Percentiles rank a stretch among this genome's conserved stretches.
Evolutionary conservation across 2,329 filamentous ascomycete genomes (phyloP).

Genomic region (Dothideomycetes sp.): DNA sequence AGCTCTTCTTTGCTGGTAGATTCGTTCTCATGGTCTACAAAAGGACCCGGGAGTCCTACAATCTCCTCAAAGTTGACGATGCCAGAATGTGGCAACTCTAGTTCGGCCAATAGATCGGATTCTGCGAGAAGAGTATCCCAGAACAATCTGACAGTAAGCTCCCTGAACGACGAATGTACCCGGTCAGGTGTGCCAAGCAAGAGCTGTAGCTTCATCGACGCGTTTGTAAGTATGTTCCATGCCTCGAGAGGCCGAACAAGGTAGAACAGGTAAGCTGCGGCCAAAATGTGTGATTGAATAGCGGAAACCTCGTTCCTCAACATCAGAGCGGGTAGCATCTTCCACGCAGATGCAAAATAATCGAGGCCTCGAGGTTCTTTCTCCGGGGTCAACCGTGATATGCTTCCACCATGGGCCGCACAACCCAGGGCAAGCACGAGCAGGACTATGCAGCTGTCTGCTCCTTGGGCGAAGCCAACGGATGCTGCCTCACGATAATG

Average conservation of each 20-base stretch:
- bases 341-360: conserved; percentile 76
- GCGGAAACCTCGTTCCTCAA: conserved; percentile 69
- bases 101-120: conserved; percentile 66
- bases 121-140: conserved; percentile 79
- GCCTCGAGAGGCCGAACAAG: conserved; percentile 73
- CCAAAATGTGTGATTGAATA: conserved; percentile 70
- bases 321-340: conserved; percentile 67
- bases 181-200: conserved; percentile 64
- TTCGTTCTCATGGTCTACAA: conserved; percentile 59
- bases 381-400: conserved; percentile 59
- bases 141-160: conserved; percentile 68
- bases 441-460: conserved; percentile 73
- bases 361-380: conserved; percentile 66
- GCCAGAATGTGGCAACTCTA: conserved; percentile 73
- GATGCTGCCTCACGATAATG: conserved; percentile 68
- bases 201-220: conserved; percentile 72
- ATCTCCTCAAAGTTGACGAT: conserved; percentile 75
- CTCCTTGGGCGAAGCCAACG: conserved; percentile 66
- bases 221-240: conserved; percentile 70
- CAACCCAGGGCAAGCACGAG: conserved; percentile 69
- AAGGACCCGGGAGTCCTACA: conserved; percentile 68
- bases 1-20: conserved; percentile 64
- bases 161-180: conserved; percentile 60
- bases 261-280: conserved; percentile 75
- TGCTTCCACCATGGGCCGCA: conserved; percentile 66